Percentiles rank a stretch among this genome's conserved stretches.
phyloP scores from a whole-genome alignment of 2,329 filamentous ascomycete genomes.

The Cercospora sojina region DNA sequence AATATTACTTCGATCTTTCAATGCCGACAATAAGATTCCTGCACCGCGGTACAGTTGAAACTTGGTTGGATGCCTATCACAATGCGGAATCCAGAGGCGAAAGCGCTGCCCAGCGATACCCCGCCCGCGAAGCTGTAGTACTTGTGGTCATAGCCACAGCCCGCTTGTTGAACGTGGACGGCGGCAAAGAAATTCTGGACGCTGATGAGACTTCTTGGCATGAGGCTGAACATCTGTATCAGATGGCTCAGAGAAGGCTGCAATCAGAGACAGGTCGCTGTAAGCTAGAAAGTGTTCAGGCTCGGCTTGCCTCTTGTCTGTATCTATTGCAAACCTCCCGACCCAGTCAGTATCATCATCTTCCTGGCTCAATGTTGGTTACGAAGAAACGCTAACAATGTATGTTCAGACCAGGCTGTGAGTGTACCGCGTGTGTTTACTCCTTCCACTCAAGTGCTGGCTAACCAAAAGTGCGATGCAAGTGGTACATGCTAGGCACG shows the following conservation, averaged over 20 bases:
- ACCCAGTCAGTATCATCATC: neutral
- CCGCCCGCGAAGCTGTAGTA: slow-evolving; percentile 48
- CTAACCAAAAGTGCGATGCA: neutral
- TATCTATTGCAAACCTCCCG: slow-evolving; percentile 36
- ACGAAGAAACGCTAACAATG: neutral
- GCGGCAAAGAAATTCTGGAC: slow-evolving; percentile 10
- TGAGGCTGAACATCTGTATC: slow-evolving; percentile 34
- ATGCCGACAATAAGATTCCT: slow-evolving; percentile 48
- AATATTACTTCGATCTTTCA: slow-evolving; percentile 47
- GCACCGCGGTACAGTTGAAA: slow-evolving; percentile 45
- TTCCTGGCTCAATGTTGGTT: neutral
- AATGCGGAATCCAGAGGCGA: slow-evolving; percentile 39
- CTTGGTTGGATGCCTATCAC: slow-evolving; percentile 50
- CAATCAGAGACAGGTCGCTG: slow-evolving; percentile 30
- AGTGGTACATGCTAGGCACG: slow-evolving; percentile 42
- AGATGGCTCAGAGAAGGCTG: slow-evolving; percentile 29
- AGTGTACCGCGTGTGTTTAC: neutral
- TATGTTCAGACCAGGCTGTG: slow-evolving; percentile 2
- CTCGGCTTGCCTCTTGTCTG: slow-evolving; percentile 43
- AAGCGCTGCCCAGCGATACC: slow-evolving; percentile 42
- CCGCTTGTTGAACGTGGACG: slow-evolving; percentile 32
- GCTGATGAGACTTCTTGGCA: slow-evolving; percentile 25
- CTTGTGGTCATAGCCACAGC: slow-evolving; percentile 57
- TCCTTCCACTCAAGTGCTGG: neutral
- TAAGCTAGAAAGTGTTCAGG: slow-evolving; percentile 41